phyloP scores from a whole-genome alignment of 1,284 basidiomycete species.

The Ceratobasidium sp. region DNA sequence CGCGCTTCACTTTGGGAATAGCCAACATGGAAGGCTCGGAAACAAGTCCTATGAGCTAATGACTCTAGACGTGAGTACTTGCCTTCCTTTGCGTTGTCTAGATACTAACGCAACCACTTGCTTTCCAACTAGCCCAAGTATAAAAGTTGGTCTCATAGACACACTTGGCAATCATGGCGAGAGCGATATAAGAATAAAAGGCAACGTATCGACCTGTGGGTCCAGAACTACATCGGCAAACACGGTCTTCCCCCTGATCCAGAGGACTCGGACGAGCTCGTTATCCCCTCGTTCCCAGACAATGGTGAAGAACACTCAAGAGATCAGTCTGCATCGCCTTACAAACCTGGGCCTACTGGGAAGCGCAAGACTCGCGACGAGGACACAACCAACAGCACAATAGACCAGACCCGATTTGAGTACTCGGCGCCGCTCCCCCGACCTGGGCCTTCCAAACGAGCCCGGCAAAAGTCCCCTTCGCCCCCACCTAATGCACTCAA shows the following conservation, averaged over 20 bases:
- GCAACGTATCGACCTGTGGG: neutral
- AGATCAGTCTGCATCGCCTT: no score
- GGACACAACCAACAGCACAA: no score
- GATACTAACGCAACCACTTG: neutral
- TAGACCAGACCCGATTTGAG: no score
- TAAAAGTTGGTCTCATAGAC: neutral
- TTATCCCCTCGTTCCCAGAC: no score
- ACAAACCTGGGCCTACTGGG: no score
- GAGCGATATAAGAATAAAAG: conserved; percentile 11
- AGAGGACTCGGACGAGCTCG: no score
- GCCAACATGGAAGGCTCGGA: neutral
- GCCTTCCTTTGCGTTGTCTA: neutral
- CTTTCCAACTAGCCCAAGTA: neutral
- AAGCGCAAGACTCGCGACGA: neutral
- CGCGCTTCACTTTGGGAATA: neutral
- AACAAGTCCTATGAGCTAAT: neutral
- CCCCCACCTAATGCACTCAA: no score
- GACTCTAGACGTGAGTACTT: neutral
- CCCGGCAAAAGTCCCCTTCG: no score
- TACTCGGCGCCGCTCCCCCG: no score
- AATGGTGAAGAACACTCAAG: no score
- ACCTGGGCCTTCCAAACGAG: no score
- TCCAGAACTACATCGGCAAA: neutral
- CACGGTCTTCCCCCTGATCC: no score
- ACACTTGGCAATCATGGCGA: conserved; percentile 16